Percentiles rank a stretch among this genome's conserved stretches.
phyloP scores from a whole-genome alignment of 1,139 yeast species.

The Magnusiomyces tetraspermus region DNA sequence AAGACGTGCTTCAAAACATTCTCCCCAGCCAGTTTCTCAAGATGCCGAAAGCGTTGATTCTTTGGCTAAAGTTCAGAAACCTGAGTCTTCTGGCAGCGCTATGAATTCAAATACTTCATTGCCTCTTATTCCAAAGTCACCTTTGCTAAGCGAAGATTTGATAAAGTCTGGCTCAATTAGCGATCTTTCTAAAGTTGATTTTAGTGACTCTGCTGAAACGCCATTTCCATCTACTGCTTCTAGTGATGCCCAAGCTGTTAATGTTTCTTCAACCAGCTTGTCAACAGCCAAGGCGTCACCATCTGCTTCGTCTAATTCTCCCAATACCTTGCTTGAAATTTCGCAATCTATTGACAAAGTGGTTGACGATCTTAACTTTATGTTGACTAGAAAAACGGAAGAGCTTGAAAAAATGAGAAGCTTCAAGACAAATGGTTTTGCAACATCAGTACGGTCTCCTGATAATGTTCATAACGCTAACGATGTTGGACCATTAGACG shows the following conservation, averaged over 20 bases:
- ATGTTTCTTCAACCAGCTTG: background rate
- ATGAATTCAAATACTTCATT: background rate
- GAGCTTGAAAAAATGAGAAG: background rate
- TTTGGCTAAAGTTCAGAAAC: background rate
- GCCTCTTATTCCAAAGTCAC: background rate
- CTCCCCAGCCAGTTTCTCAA: background rate
- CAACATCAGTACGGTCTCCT: too few relatives aligned
- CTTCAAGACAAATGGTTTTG: too few relatives aligned
- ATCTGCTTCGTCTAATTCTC: background rate
- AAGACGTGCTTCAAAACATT: slow-evolving; percentile 6
- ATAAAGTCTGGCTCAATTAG: background rate
- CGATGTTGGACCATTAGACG: too few relatives aligned
- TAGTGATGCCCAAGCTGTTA: background rate
- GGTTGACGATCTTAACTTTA: background rate
- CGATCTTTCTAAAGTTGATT: slow-evolving; percentile 2
- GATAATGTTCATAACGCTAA: too few relatives aligned
- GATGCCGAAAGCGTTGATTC: background rate
- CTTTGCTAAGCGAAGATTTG: background rate
- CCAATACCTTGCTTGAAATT: background rate
- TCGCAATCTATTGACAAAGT: slow-evolving; percentile 1
- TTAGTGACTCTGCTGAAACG: background rate
- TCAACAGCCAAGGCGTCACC: background rate
- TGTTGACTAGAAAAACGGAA: background rate
- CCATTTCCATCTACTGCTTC: background rate
- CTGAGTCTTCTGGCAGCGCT: background rate